A percentile compares a stretch with the other conserved stretches of the same genome.
These are phyloP conservation scores for Chrysoporthe deuterocubensis DNA, from an alignment of 2,329 filamentous ascomycete species.

Conservation along the genomic window DNA sequence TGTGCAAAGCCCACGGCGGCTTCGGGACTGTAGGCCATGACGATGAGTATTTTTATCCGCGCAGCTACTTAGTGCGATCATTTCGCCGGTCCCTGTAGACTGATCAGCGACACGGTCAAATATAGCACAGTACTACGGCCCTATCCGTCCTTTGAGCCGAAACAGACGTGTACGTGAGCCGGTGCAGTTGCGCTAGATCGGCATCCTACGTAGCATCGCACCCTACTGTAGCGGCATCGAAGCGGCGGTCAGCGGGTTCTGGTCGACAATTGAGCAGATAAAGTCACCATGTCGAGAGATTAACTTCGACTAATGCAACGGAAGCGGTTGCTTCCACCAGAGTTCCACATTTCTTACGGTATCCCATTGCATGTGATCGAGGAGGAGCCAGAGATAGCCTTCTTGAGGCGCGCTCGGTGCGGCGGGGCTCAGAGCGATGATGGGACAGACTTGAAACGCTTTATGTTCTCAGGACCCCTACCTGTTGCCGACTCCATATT, in stretches of 20 bases:
- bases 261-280: slow-evolving; percentile 2
- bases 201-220: neutral
- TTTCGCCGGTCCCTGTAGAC: neutral
- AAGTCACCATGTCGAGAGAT: slow-evolving; percentile 2
- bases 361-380: slow-evolving; percentile 22
- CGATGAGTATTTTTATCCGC: neutral
- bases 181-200: neutral
- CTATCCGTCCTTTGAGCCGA: neutral
- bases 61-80: neutral
- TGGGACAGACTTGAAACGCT: slow-evolving; percentile 28
- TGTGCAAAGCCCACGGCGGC: neutral
- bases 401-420: neutral
- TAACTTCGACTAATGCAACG: slow-evolving; percentile 19
- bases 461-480: slow-evolving; percentile 8
- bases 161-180: too few species aligned
- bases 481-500: neutral
- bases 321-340: slow-evolving; percentile 16
- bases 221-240: neutral
- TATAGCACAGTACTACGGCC: neutral
- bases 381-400: slow-evolving; percentile 8
- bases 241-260: neutral
- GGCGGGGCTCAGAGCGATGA: slow-evolving; percentile 8
- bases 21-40: slow-evolving; percentile 7
- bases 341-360: neutral
- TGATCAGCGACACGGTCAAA: too few species aligned